Evolutionary conservation across 2,329 filamentous ascomycete species (phyloP), one percentile per base, ranked within the genome.

Genomic region (Teratosphaeriaceae sp.): DNA sequence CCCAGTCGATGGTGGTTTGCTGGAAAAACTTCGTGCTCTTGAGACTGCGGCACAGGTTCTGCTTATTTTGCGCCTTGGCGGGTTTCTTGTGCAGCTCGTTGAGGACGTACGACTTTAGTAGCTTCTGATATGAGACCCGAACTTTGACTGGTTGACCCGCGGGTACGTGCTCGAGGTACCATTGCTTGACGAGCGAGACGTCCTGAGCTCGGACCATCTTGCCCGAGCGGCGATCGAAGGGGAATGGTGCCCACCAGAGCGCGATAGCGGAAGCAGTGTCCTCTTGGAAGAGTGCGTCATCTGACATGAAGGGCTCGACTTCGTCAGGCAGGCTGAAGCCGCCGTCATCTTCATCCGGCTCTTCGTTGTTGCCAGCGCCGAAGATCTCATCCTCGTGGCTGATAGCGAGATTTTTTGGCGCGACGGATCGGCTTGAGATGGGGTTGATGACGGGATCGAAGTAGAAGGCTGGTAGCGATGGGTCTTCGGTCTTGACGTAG

Each of bases 11-110:
- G 7, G 88, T 95, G 2, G 92, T 98, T 67, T 97, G 92, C 67
- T 98, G 94, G 76, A 98, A 98, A 71, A 98, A 98, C 61, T 98
- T 98, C 37, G 92, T 98, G 54, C 88, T 82, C 67, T 96, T 97
- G 53, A 98, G 68, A 7, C 88, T 94, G 56, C 80, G 81, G 63
- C 97, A 78, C 45, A 98, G 69, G 58, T 94, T 88, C 60, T 98
- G 92, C 63, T 90, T 94, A 70, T 89, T 95, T 54, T 95, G 83
- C 3, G 92, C 87, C 73, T 98, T 97, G 5, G 90, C 88, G 53
- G 85, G 87, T 68, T 89, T 94, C 71, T 90, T 94, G 67, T 98
- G 94, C 36, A 98, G 74, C 67, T 97, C 90, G 55, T 98, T 98
- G 52, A 98, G 75, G 15, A 98, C 92, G 55, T 82, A 98, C 3